These are phyloP conservation scores for Pseudocercospora macadamiae DNA, from an alignment of 2,329 filamentous ascomycete genomes.

Conservation along the genomic window DNA sequence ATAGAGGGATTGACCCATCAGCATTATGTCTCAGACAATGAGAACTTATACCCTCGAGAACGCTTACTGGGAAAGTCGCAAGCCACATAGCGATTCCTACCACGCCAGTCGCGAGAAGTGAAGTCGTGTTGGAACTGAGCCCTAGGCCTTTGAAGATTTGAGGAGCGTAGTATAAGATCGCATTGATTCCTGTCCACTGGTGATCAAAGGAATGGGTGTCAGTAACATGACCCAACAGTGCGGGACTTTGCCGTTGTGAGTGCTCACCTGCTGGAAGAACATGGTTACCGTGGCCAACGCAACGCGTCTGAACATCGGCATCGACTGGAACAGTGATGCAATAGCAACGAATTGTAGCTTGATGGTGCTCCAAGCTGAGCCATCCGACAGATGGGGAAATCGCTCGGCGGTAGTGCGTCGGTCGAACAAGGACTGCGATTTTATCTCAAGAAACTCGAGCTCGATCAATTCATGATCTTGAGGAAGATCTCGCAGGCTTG, in stretches of 20 bases:
- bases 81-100: constrained; percentile 73
- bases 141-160: constrained; percentile 44
- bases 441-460: constrained; percentile 81
- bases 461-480: constrained; percentile 69
- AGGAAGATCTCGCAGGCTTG: constrained; percentile 64
- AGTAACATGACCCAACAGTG: too few species aligned
- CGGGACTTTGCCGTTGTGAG: too few species aligned
- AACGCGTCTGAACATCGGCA: constrained; percentile 68
- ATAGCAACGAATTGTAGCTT: constrained; percentile 72
- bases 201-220: too few species aligned
- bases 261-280: constrained; percentile 55
- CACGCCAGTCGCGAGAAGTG: constrained; percentile 70
- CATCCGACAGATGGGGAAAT: constrained; percentile 66
- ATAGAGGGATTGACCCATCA: not conserved
- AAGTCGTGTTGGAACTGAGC: constrained; percentile 50
- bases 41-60: constrained; percentile 30
- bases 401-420: constrained; percentile 69
- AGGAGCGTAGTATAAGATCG: constrained; percentile 53
- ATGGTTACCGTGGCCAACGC: constrained; percentile 56
- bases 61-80: constrained; percentile 60
- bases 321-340: constrained; percentile 64
- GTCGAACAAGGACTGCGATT: constrained; percentile 76
- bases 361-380: constrained; percentile 62
- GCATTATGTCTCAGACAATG: not conserved
- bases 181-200: constrained; percentile 43